Evolutionary conservation across 345 rosid genomes (phyloP).

Genomic region (Populus nigra): DNA sequence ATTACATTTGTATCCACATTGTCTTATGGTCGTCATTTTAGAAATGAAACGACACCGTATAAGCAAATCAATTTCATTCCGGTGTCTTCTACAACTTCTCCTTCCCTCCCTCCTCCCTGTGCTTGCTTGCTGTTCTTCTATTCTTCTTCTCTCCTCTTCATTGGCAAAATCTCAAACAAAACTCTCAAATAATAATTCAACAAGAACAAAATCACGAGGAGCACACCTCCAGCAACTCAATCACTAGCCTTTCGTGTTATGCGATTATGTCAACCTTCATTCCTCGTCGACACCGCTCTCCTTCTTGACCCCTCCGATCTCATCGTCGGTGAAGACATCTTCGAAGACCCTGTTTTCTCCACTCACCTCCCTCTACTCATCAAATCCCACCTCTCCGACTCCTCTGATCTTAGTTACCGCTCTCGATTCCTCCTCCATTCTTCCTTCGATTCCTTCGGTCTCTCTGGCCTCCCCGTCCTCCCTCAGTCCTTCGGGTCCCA

Average conservation of each 20-base stretch:
- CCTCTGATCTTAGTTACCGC: slow-evolving; percentile 75
- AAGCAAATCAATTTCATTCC: not conserved
- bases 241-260: slow-evolving; percentile 95
- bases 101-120: too few relatives aligned
- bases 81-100: not conserved
- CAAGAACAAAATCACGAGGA: slow-evolving; percentile 33
- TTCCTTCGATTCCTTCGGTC: slow-evolving; percentile 79
- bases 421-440: slow-evolving; percentile 58
- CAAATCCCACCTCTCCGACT: slow-evolving; percentile 30
- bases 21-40: too few relatives aligned
- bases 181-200: not conserved
- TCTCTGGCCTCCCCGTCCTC: slow-evolving; percentile 92
- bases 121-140: not conserved
- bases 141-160: not conserved
- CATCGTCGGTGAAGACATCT: slow-evolving; percentile 85
- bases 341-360: slow-evolving; percentile 77
- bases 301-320: slow-evolving; percentile 82
- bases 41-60: not conserved
- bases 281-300: slow-evolving; percentile 83
- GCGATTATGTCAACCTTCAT: slow-evolving; percentile 89
- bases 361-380: slow-evolving; percentile 52
- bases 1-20: too few relatives aligned
- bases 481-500: slow-evolving; percentile 89
- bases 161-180: not conserved
- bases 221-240: slow-evolving; percentile 66